Base-by-base conservation (phyloP, 2,329 filamentous ascomycete species). In the Phialocephala sp. region DNA sequence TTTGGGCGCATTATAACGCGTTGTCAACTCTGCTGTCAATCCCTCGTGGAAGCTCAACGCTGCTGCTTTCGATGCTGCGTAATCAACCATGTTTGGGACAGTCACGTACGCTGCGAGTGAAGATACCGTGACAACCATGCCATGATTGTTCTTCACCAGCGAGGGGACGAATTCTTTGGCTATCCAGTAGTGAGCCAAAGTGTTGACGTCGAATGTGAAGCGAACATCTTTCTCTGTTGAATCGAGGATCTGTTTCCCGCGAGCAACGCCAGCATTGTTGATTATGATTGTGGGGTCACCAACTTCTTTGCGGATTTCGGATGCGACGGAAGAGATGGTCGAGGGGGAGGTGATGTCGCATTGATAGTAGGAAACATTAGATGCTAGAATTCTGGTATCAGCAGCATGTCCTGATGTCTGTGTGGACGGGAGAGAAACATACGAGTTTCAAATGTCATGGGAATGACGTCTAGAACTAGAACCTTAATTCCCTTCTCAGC, bases 181-280 rank as follows among this genome's bases (percentile, higher is more conserved):
- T n/a, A 88, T 82, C 81, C 84, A 88, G 80, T 87, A 91, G 77
- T 90, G 89, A 2, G 87, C 82, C 37, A 92, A 76, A 0, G 87
- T 81, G 78, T 93, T 93, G 71, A 93, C 87, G 66, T 88, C 87
- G 76, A 92, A 91, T 60, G 89, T 90, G 72, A 89, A 85, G 43
- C 85, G 84, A 68, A 91, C 81, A 69, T 89, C 85, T 22, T 79
- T 80, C 60, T 88, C 85, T 0, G 82, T 82, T 24, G 82, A 76
- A 35, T 84, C 81, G 56, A 92, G 81, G 68, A 93, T 83, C 5
- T 82, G 84, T 69, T 86, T 86, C 66, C 87, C 88, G 64, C 83
- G 83, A 18, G 82, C 85, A 35, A 90, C 83, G 66, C 89, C 89
- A 9, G 90, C 89, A 73, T 91, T 91, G 80, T 91, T 91, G 79